These are phyloP conservation scores for Gracilaria vermiculophylla DNA, from an alignment of 23 red algal genomes.

Conservation along the genomic window DNA sequence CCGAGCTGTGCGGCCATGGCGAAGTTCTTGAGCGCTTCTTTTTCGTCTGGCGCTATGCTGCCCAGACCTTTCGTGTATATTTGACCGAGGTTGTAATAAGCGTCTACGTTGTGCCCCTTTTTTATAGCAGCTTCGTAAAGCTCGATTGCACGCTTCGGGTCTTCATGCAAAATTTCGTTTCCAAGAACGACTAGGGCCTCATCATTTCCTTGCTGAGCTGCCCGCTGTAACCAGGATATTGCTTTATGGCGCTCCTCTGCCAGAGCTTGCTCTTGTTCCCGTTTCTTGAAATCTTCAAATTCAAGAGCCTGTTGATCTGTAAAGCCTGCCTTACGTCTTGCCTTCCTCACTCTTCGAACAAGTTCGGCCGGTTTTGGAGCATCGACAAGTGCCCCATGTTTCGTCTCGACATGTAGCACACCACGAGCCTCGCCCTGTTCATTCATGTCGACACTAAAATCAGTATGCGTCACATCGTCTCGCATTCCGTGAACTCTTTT, in stretches of 20 bases:
- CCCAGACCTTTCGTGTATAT: constrained; percentile 41
- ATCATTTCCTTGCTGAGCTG: constrained; percentile 47
- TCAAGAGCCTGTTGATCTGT: constrained; percentile 37
- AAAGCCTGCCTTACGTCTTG: constrained; percentile 53
- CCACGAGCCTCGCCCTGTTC: constrained; percentile 28
- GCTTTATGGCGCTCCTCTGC: background rate
- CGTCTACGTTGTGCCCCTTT: constrained; percentile 16
- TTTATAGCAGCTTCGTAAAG: constrained; percentile 40
- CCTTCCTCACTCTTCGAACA: constrained; percentile 52
- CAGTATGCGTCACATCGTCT: background rate
- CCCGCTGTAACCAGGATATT: constrained; percentile 36
- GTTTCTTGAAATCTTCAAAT: constrained; percentile 50
- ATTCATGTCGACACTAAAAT: constrained; percentile 22
- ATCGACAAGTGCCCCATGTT: background rate
- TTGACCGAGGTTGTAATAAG: constrained; percentile 62
- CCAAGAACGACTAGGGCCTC: constrained; percentile 34
- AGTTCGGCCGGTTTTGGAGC: constrained; percentile 46
- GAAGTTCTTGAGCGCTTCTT: constrained; percentile 46
- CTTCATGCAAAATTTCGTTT: constrained; percentile 36
- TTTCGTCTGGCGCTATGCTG: constrained; percentile 12
- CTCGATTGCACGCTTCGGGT: constrained; percentile 38
- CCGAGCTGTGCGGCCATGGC: constrained; percentile 74
- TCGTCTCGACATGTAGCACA: background rate
- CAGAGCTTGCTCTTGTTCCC: background rate
- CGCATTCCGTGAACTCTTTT: background rate